Evolutionary conservation across 441 rosid genomes (phyloP).

Genomic region (Sinapis alba): DNA sequence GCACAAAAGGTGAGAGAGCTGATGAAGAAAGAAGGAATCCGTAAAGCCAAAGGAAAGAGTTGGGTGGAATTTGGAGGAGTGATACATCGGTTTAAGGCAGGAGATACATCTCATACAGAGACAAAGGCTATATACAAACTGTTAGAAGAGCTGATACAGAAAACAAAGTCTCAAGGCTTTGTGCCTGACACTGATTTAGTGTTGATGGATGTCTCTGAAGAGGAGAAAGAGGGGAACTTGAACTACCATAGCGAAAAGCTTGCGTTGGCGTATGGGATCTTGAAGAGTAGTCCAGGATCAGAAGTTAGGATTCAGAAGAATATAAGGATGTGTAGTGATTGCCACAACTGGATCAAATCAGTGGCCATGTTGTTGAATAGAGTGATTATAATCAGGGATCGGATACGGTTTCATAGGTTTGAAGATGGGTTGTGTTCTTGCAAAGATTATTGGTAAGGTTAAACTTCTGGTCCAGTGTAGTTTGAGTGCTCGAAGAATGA

Average conservation of each 20-base stretch:
- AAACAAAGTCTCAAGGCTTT: slow-evolving; percentile 62
- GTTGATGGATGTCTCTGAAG: slow-evolving; percentile 85
- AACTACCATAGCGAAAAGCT: slow-evolving; percentile 77
- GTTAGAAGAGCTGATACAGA: slow-evolving; percentile 51
- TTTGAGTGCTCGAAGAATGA: slow-evolving; percentile 17
- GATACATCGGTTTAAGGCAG: slow-evolving; percentile 48
- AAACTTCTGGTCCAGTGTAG: slow-evolving; percentile 4
- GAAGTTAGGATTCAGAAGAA: slow-evolving; percentile 74
- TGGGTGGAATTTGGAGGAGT: slow-evolving; percentile 60
- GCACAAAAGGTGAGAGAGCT: slow-evolving; percentile 57
- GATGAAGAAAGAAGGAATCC: slow-evolving; percentile 58
- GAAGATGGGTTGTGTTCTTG: slow-evolving; percentile 84
- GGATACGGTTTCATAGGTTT: slow-evolving; percentile 80
- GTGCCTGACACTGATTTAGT: slow-evolving; percentile 69
- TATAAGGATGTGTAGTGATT: slow-evolving; percentile 77
- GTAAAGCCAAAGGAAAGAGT: slow-evolving; percentile 62
- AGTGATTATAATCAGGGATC: slow-evolving; percentile 71
- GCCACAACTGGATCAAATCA: slow-evolving; percentile 77
- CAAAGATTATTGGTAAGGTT: slow-evolving; percentile 62
- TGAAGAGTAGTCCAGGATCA: slow-evolving; percentile 71
- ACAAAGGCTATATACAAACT: slow-evolving; percentile 53
- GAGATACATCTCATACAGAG: slow-evolving; percentile 30
- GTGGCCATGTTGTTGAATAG: slow-evolving; percentile 66
- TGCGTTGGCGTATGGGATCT: slow-evolving; percentile 76
- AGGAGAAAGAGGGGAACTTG: slow-evolving; percentile 82